phyloP scores from a whole-genome alignment of 2,329 filamentous ascomycete genomes.

The Monilinia polystroma region DNA sequence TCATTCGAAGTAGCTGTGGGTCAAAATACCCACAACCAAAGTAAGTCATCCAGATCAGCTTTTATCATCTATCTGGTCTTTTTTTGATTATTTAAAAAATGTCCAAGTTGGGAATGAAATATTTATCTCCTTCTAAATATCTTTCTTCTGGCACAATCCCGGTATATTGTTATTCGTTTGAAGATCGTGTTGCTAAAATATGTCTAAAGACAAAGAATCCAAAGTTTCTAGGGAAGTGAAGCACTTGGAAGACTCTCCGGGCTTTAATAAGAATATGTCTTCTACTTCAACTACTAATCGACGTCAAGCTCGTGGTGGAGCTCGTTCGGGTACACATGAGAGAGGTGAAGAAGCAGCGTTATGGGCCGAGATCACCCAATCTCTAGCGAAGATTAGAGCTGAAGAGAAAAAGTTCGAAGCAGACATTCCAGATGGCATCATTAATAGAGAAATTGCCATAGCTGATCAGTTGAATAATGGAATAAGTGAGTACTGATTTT shows the following conservation, averaged over 20 bases:
- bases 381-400: constrained; percentile 24
- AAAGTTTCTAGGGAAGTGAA: neutral
- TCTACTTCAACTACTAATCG: constrained; percentile 25
- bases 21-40: constrained; percentile 22
- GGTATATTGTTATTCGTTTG: constrained; percentile 9
- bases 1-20: constrained; percentile 23
- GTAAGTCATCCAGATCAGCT: constrained; percentile 18
- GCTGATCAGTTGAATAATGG: constrained; percentile 25
- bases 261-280: constrained; percentile 22
- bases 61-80: constrained; percentile 9
- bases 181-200: constrained; percentile 4
- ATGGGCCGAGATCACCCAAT: constrained; percentile 25
- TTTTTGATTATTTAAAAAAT: neutral
- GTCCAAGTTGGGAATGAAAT: constrained; percentile 8
- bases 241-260: constrained; percentile 3
- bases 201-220: constrained; percentile 10
- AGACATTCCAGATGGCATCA: constrained; percentile 27
- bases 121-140: neutral
- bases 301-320: constrained; percentile 27
- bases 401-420: constrained; percentile 25
- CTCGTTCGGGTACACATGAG: constrained; percentile 26
- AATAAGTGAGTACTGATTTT: constrained; percentile 23
- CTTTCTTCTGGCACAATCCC: neutral
- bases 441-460: constrained; percentile 26
- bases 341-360: constrained; percentile 27